A percentile compares a stretch with the other conserved stretches of the same genome.
Conservation (phyloP, 805 yeast genomes). For the Nakazawaea peltata region DNA sequence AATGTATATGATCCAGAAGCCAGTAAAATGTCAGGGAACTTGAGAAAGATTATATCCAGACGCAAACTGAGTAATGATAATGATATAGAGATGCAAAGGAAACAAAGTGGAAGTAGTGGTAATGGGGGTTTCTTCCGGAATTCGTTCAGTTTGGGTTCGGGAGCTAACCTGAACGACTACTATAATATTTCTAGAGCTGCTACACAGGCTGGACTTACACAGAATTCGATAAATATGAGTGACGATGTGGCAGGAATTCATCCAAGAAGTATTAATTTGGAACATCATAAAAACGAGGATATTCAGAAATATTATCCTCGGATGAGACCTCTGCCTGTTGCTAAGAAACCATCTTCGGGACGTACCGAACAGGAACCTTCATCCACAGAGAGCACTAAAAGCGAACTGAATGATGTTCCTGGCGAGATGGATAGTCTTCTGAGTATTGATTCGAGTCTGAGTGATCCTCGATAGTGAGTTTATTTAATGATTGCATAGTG, state of each 20-base stretch:
- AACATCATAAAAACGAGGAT: background rate
- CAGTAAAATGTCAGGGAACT: constrained; percentile 17
- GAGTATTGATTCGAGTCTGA: no score
- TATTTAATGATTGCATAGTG: no score
- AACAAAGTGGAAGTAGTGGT: constrained; percentile 17
- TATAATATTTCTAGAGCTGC: constrained; percentile 6
- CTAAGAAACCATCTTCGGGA: no score
- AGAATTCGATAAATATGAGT: constrained; percentile 32
- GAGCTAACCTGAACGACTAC: background rate
- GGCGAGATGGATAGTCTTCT: no score
- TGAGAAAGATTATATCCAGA: constrained; percentile 18
- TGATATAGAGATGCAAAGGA: constrained; percentile 3
- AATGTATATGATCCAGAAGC: constrained; percentile 19
- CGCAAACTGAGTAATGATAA: constrained; percentile 1
- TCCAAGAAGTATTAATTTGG: constrained; percentile 13
- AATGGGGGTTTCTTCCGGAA: background rate
- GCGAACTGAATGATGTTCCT: no score
- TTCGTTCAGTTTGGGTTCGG: constrained; percentile 3
- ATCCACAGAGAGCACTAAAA: no score
- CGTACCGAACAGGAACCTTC: no score
- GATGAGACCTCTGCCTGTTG: no score
- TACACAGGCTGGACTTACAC: constrained; percentile 29
- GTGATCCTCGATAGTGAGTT: no score
- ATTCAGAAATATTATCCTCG: no score
- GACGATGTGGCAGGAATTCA: constrained; percentile 39